Conservation (phyloP, 2,329 filamentous ascomycete genomes). For the Paecilomyces sp. region DNA sequence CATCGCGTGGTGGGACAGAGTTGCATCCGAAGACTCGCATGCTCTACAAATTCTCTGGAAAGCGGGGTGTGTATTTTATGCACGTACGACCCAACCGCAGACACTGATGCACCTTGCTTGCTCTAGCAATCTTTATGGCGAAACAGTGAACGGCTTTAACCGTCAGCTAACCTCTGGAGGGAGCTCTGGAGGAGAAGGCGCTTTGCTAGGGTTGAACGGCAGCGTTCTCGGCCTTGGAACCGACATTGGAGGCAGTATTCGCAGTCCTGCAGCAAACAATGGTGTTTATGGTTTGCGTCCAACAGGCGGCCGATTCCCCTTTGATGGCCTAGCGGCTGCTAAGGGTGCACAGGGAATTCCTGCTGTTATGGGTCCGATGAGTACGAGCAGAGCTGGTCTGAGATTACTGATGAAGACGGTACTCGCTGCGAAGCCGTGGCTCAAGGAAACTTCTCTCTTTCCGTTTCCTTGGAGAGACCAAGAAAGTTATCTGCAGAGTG, state of each 20-base stretch:
- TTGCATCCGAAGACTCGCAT: conserved; percentile 14
- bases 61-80: conserved; percentile 24
- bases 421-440: conserved; percentile 42
- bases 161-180: background rate
- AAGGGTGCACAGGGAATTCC: conserved; percentile 1
- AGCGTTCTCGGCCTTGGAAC: conserved; percentile 14
- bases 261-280: conserved; percentile 32
- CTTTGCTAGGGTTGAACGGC: background rate
- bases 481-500: conserved; percentile 24
- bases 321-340: conserved; percentile 27
- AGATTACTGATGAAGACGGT: conserved; percentile 36
- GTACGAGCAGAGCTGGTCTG: conserved; percentile 44
- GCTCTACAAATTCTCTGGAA: conserved; percentile 19
- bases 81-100: conserved; percentile 22
- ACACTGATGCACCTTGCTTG: background rate
- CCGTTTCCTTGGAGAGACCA: conserved; percentile 45
- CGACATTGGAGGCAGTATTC: conserved; percentile 35
- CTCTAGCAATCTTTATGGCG: background rate
- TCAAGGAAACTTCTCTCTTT: conserved; percentile 44
- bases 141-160: background rate
- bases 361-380: conserved; percentile 43
- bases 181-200: background rate
- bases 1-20: conserved; percentile 18
- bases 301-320: conserved; percentile 33
- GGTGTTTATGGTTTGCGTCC: conserved; percentile 36